Evolutionary conservation across 2,329 filamentous ascomycete genomes (phyloP), one percentile per base, ranked within the genome.

Genomic region (Phaeosphaeria sp.): DNA sequence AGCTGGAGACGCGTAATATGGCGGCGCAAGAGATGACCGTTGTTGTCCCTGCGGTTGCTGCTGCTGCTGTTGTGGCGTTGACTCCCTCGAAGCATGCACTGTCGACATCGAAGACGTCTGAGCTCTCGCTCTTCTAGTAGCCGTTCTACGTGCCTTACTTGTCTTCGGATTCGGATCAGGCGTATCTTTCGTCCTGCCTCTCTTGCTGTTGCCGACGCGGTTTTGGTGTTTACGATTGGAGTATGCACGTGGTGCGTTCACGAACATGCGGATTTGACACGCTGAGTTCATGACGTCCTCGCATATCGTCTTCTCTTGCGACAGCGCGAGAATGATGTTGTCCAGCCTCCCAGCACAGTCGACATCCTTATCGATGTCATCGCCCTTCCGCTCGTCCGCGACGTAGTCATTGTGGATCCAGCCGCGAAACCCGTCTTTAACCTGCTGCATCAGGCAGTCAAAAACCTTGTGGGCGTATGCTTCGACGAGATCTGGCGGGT

Each of bases 391-490:
- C 20, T 75, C 73, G 30, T 75, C 73, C 2, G 64, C 64, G 1
- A 72, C 71, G 48, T 76, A 75, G 56, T 76, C 74, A 44, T 75
- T 75, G 49, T 75, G 73, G 11, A 64, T 57, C 72, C 72, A 76
- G 7, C 73, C 74, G 13, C 73, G 71, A 36, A 74, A 76, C 0
- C 74, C 74, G 9, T 67, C 53, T 25, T 68, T 68, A 3, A 66
- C 71, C 44, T 75, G 73, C 27, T 63, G 50, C 2, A 76, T 50
- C 18, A 75, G 51, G 52, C 67, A 71, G 51, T 76, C 73, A 15
- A 75, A 66, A 9, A 76, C 59, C 46, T 75, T 75, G 55, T 76
- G 71, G 6, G 72, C 66, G 43, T 72, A 72, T 11, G 74, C 68
- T 56, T 75, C 74, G 0, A 76, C 67, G 1, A 74, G 52, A n/a